Evolutionary conservation across 2,329 filamentous ascomycete genomes (phyloP), one percentile per base, ranked within the genome.

Genomic region (Ambrosiella xylebori): DNA sequence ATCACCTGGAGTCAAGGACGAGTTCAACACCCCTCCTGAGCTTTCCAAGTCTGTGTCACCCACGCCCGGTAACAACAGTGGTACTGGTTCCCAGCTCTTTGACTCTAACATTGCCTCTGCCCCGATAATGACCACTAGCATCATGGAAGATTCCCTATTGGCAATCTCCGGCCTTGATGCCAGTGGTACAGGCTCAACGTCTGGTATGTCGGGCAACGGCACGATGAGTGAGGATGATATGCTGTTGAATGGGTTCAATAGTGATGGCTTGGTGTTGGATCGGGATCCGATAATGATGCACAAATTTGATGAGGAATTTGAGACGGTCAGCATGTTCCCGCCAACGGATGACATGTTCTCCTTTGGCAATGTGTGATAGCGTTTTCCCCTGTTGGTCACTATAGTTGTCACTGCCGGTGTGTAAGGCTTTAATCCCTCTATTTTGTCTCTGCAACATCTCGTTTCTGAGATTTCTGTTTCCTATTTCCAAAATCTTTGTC

Each of bases 1-100:
- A 9, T 59, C 57, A 35, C 69, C 71, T 35, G 69, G 71, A 52
- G 68, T 73, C 1, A 65, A 64, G 7, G 78, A 77, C 67, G 73
- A 75, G 59, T 78, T 74, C 66, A 78, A 76, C 66, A 79, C 79
- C 2, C 77, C 78, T 3, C 79, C 79, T 1, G 78, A 77, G 61
- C 74, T 82, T 37, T 81, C 79, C n/a, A 74, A 78, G 61, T 79
- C 78, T 19, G 78, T 77, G 12, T 81, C 79, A 27, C 78, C 79
- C 3, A 76, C 75, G 36, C 69, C 73, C 5, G 64, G 49, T n/a
- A 53, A 15, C 12, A 40, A 17, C 49, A 27, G 13, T 37, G 27
- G 27, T 17, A 35, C 36, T 37, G 37, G 12, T 1, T 35, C 66
- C n/a, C 71, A 69, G 50, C 76, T 72, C 66, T 78, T 76, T 63